Evolutionary conservation across 2,329 filamentous ascomycete species (phyloP).

Genomic region (Cytospora schulzeri): DNA sequence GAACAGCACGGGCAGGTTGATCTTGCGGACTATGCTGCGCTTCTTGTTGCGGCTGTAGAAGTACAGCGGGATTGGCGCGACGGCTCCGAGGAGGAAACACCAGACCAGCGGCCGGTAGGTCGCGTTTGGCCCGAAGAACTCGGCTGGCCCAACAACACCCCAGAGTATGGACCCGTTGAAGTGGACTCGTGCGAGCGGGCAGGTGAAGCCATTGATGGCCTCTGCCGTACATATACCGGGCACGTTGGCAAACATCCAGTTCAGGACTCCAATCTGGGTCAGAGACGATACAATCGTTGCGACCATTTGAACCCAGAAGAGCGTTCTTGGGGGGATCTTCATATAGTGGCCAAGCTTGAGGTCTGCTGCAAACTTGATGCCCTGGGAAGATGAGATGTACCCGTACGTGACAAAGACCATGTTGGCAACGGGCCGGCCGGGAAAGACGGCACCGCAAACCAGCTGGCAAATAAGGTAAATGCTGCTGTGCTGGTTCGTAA

Average conservation of each 20-base stretch:
- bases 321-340: slow-evolving; percentile 79
- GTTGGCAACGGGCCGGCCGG: slow-evolving; percentile 83
- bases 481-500: slow-evolving; percentile 86
- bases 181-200: slow-evolving; percentile 82
- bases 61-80: slow-evolving; percentile 76
- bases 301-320: slow-evolving; percentile 77
- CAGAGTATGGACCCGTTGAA: slow-evolving; percentile 90
- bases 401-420: slow-evolving; percentile 94
- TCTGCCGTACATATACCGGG: slow-evolving; percentile 74
- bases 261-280: slow-evolving; percentile 81
- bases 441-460: slow-evolving; percentile 79
- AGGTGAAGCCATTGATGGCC: slow-evolving; percentile 86
- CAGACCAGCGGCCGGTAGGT: slow-evolving; percentile 77
- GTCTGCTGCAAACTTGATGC: slow-evolving; percentile 85
- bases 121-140: slow-evolving; percentile 78
- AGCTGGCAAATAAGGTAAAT: slow-evolving; percentile 87
- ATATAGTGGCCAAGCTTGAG: slow-evolving; percentile 87
- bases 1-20: slow-evolving; percentile 82
- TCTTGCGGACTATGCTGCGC: slow-evolving; percentile 68
- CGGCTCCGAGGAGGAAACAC: slow-evolving; percentile 77
- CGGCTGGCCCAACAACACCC: slow-evolving; percentile 80
- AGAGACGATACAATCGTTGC: slow-evolving; percentile 76
- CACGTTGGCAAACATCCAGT: slow-evolving; percentile 86
- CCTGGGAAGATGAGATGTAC: slow-evolving; percentile 86
- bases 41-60: slow-evolving; percentile 63